Conservation (phyloP, 305 asterid species). For the Coffea humblotiana region DNA sequence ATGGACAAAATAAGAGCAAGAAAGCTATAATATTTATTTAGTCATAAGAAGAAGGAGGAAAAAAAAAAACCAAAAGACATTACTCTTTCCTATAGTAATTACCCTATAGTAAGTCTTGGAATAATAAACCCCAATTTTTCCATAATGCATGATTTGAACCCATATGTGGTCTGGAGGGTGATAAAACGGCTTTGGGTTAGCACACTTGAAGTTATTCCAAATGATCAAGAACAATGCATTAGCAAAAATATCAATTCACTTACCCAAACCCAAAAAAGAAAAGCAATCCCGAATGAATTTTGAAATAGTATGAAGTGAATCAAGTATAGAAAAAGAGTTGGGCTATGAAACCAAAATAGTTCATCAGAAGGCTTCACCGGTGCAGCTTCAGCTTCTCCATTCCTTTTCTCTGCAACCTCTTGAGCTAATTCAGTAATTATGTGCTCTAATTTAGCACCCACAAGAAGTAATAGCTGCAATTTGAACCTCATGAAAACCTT, state of each 20-base stretch:
- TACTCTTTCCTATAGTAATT: neutral
- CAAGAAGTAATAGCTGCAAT: conserved; percentile 66
- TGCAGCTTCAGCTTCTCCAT: conserved; percentile 30
- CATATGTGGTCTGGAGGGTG: conserved; percentile 25
- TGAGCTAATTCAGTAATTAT: conserved; percentile 67
- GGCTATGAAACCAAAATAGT: conserved; percentile 74
- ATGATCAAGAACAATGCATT: neutral
- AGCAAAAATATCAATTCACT: conserved; percentile 14
- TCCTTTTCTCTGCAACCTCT: conserved; percentile 40
- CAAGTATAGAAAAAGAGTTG: conserved; percentile 65
- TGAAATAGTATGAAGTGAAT: conserved; percentile 94
- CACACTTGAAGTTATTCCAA: neutral
- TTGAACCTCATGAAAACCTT: neutral
- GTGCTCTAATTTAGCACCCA: conserved; percentile 88
- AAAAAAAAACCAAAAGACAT: too few species aligned
- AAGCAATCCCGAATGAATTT: conserved; percentile 83
- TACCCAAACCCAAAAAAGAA: conserved; percentile 90
- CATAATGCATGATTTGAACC: conserved; percentile 47
- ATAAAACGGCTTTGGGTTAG: neutral
- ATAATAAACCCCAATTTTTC: conserved; percentile 28
- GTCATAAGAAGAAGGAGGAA: neutral
- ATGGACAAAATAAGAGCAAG: neutral
- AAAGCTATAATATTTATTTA: neutral
- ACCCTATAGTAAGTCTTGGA: conserved; percentile 49
- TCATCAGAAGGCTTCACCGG: conserved; percentile 68